Percentiles rank a stretch among this genome's conserved stretches.
phyloP scores from a whole-genome alignment of 2,329 filamentous ascomycete genomes.

The Gaeumannomyces sp. region DNA sequence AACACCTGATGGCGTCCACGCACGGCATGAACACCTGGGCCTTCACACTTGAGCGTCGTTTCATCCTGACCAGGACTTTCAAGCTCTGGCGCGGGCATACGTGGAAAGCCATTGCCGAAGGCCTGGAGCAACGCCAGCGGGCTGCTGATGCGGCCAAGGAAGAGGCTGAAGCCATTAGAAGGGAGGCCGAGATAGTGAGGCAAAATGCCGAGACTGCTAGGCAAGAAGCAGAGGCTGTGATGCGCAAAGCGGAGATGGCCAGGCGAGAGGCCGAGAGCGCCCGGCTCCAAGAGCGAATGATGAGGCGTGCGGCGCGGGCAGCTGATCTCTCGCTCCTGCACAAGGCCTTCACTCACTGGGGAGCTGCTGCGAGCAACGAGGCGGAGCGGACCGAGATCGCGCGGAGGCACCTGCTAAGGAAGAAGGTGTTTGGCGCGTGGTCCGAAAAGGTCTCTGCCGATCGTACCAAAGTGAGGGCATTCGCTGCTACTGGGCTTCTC shows the following conservation, averaged over 20 bases:
- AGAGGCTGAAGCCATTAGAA: neutral
- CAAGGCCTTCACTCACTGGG: conserved; percentile 65
- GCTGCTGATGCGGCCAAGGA: neutral
- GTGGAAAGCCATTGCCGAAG: neutral
- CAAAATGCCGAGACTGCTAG: neutral
- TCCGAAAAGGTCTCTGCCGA: conserved; percentile 57
- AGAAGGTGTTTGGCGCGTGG: conserved; percentile 65
- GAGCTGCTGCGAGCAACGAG: conserved; percentile 56
- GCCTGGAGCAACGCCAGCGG: neutral
- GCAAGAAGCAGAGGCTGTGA: neutral
- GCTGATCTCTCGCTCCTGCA: conserved; percentile 59
- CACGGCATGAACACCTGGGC: neutral
- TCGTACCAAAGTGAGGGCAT: conserved; percentile 40
- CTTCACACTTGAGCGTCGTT: neutral
- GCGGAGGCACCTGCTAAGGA: conserved; percentile 62
- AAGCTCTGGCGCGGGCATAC: neutral
- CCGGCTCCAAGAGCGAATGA: conserved; percentile 31
- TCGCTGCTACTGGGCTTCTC: conserved; percentile 13
- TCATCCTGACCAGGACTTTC: neutral
- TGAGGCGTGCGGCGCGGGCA: conserved; percentile 54
- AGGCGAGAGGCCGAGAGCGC: conserved; percentile 7
- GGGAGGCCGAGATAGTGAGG: neutral
- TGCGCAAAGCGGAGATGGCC: neutral
- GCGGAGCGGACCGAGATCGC: conserved; percentile 61
- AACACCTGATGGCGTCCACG: neutral